Conservation (phyloP, 2,329 filamentous ascomycete species). For the Penicillium capsulatum region DNA sequence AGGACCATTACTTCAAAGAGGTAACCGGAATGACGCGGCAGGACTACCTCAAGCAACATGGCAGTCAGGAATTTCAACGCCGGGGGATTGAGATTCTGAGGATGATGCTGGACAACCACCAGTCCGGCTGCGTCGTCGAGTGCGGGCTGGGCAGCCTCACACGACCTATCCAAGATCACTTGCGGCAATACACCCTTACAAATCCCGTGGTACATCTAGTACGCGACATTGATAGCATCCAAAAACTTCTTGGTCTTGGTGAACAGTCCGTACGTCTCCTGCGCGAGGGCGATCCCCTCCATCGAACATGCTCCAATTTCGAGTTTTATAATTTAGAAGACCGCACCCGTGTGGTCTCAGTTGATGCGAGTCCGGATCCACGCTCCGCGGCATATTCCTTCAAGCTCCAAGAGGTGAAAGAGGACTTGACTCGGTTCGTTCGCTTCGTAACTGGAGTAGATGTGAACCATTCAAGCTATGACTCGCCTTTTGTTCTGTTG, state of each 20-base stretch:
- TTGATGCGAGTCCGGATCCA: conserved; percentile 41
- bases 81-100: conserved; percentile 42
- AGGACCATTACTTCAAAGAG: conserved; percentile 44
- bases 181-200: conserved; percentile 35
- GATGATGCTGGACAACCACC: conserved; percentile 44
- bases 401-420: conserved; percentile 52
- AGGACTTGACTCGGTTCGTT: conserved; percentile 58
- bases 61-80: conserved; percentile 42
- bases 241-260: conserved; percentile 41
- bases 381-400: conserved; percentile 47
- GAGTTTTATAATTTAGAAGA: conserved; percentile 50
- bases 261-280: conserved; percentile 43
- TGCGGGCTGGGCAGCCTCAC: conserved; percentile 44
- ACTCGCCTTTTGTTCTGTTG: conserved; percentile 58
- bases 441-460: conserved; percentile 55
- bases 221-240: conserved; percentile 40
- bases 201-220: conserved; percentile 42
- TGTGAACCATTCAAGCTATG: conserved; percentile 50
- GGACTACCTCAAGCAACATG: conserved; percentile 39
- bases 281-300: conserved; percentile 43
- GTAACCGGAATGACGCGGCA: conserved; percentile 41
- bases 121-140: conserved; percentile 41
- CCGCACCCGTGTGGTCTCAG: conserved; percentile 26
- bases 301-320: conserved; percentile 47
- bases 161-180: conserved; percentile 39